phyloP scores from a whole-genome alignment of 805 yeast species.

The Yamadazyma laniorum region DNA sequence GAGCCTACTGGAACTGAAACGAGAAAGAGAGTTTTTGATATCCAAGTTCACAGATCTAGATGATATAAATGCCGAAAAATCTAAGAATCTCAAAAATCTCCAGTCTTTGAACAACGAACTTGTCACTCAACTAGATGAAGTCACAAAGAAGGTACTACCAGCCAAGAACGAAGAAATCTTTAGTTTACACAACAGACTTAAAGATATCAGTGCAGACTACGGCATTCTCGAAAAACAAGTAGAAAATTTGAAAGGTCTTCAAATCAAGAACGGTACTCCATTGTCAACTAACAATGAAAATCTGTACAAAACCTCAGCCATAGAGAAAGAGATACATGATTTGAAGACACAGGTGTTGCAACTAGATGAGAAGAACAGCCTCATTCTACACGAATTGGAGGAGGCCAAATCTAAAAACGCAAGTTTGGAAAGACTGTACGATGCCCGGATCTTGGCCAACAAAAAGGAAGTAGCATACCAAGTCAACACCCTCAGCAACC shows the following conservation, averaged over 20 bases:
- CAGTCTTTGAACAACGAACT: background rate
- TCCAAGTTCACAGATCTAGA: slow-evolving; percentile 6
- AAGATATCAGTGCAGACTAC: slow-evolving; percentile 13
- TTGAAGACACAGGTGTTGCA: slow-evolving; percentile 18
- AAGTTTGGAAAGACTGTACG: slow-evolving; percentile 17
- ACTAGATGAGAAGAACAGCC: slow-evolving; percentile 20
- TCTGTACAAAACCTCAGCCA: background rate
- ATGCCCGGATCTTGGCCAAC: slow-evolving; percentile 21
- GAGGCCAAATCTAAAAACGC: slow-evolving; percentile 12
- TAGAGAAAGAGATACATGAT: slow-evolving; percentile 8
- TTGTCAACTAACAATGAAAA: background rate
- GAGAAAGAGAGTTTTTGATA: slow-evolving; percentile 13
- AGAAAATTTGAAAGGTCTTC: background rate
- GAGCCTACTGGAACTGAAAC: background rate
- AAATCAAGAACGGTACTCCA: background rate
- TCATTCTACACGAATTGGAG: slow-evolving; percentile 18
- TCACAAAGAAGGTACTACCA: slow-evolving; percentile 18
- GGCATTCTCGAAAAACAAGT: slow-evolving; percentile 3
- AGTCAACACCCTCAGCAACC: slow-evolving; percentile 21
- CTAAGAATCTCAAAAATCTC: background rate
- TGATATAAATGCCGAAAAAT: background rate
- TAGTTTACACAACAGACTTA: slow-evolving; percentile 15
- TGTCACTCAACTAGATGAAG: slow-evolving; percentile 8
- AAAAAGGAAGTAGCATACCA: slow-evolving; percentile 29
- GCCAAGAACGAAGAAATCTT: slow-evolving; percentile 23